Percentiles rank a stretch among this genome's conserved stretches.
phyloP scores from a whole-genome alignment of 208 protist species.

The Crithidia sp. region DNA sequence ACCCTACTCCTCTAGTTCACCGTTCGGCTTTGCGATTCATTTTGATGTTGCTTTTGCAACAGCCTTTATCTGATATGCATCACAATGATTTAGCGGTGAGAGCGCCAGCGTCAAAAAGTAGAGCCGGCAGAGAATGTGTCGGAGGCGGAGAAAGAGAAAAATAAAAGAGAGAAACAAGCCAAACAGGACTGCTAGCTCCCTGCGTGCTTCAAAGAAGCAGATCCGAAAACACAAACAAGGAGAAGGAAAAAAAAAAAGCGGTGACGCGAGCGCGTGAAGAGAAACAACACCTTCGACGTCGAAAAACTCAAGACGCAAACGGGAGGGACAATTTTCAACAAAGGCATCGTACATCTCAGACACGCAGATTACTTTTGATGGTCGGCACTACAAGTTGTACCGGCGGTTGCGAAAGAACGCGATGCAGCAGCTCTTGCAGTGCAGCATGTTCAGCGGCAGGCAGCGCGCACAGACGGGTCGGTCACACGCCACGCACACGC shows the following conservation, averaged over 20 bases:
- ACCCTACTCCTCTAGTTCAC: no score
- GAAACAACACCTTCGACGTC: no score
- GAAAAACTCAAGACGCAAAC: no score
- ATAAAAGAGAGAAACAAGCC: constrained; percentile 1
- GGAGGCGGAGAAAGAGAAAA: not conserved
- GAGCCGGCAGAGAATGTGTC: not conserved
- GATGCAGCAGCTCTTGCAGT: constrained; percentile 75
- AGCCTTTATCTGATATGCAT: not conserved
- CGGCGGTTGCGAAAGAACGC: constrained; percentile 64
- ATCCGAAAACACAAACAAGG: not conserved
- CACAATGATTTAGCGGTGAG: not conserved
- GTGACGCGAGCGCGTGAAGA: no score
- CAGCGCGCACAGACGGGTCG: constrained; percentile 61
- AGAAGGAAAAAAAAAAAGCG: not conserved
- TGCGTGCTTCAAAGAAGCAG: not conserved
- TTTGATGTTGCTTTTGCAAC: constrained; percentile 10
- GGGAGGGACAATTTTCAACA: no score
- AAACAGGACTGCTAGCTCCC: not conserved
- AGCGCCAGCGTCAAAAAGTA: not conserved
- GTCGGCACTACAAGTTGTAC: constrained; percentile 44
- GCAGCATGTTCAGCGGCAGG: constrained; percentile 59
- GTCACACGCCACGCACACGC: constrained; percentile 76
- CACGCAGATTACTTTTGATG: not conserved
- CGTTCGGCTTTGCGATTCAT: not conserved
- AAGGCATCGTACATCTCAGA: no score